These are phyloP conservation scores for Vararia minispora DNA, from an alignment of 768 basidiomycete genomes.

Conservation along the genomic window DNA sequence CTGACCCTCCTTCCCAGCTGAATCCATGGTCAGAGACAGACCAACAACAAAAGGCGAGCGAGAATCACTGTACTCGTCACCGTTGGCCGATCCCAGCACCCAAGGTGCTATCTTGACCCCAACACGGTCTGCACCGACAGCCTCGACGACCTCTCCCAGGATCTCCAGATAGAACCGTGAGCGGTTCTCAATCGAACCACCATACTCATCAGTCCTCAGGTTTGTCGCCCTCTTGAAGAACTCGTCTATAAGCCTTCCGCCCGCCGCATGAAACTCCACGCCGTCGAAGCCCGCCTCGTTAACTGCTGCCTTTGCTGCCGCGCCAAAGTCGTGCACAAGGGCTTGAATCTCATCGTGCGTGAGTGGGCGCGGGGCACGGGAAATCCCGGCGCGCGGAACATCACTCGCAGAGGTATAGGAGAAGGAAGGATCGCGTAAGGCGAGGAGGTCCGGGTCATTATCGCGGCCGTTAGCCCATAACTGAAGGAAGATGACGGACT, in stretches of 20 bases:
- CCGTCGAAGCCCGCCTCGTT: slow-evolving; percentile 21
- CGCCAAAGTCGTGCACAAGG: slow-evolving; percentile 18
- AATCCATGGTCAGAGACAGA: too few species aligned
- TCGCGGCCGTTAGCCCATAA: slow-evolving; percentile 27
- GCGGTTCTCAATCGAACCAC: slow-evolving; percentile 36
- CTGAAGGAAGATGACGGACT: slow-evolving; percentile 23
- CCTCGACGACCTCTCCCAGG: slow-evolving; percentile 23
- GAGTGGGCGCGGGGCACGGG: slow-evolving; percentile 1
- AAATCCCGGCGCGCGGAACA: neutral
- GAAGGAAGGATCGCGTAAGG: slow-evolving; percentile 5
- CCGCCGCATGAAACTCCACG: slow-evolving; percentile 21
- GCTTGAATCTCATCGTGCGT: slow-evolving; percentile 2
- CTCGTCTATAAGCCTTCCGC: slow-evolving; percentile 24
- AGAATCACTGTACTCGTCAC: too few species aligned
- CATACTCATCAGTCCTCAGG: slow-evolving; percentile 33
- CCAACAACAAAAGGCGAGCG: too few species aligned
- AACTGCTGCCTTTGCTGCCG: slow-evolving; percentile 28
- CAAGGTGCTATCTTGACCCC: slow-evolving; percentile 26
- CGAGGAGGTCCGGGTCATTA: slow-evolving; percentile 6
- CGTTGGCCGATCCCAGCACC: too few species aligned
- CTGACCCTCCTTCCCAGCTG: too few species aligned
- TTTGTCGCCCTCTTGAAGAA: slow-evolving; percentile 27
- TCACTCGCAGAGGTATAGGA: neutral
- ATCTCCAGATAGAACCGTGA: slow-evolving; percentile 28
- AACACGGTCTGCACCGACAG: slow-evolving; percentile 25